Conservation (phyloP, 441 rosid species). For the Aquilaria agallochum region DNA sequence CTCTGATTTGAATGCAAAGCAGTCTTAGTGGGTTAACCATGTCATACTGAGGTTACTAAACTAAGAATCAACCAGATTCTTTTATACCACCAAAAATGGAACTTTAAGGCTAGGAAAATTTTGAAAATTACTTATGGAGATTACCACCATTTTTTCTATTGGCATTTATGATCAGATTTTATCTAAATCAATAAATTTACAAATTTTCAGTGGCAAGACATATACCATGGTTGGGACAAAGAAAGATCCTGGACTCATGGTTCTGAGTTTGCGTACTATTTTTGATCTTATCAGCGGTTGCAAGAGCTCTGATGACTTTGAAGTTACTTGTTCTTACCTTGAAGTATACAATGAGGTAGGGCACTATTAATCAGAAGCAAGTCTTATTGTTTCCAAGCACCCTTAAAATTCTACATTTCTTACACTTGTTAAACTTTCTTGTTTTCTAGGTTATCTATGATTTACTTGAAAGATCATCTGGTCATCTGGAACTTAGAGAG, state of each 20-base stretch:
- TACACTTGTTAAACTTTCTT: constrained; percentile 4
- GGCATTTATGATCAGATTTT: too few relatives aligned
- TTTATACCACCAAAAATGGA: too few relatives aligned
- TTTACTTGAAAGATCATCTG: constrained; percentile 88
- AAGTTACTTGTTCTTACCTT: constrained; percentile 88
- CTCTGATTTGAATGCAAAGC: too few relatives aligned
- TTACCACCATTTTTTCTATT: too few relatives aligned
- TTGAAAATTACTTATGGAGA: too few relatives aligned
- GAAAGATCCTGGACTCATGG: constrained; percentile 95
- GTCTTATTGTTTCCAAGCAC: constrained; percentile 2
- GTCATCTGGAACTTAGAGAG: constrained; percentile 93
- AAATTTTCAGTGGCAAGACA: constrained; percentile 73
- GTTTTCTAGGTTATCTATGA: constrained; percentile 78
- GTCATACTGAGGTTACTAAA: too few relatives aligned
- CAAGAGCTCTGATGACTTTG: constrained; percentile 66
- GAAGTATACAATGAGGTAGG: constrained; percentile 96
- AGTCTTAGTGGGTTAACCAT: too few relatives aligned
- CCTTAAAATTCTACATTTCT: neutral
- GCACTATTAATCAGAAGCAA: constrained; percentile 7
- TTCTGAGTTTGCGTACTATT: constrained; percentile 79
- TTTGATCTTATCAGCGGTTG: constrained; percentile 68
- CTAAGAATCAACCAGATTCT: too few relatives aligned
- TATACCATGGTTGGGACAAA: constrained; percentile 92
- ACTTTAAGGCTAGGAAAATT: too few relatives aligned
- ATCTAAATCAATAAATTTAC: neutral